phyloP scores from a whole-genome alignment of 2,329 filamentous ascomycete species.

The Verticillium isaacii region DNA sequence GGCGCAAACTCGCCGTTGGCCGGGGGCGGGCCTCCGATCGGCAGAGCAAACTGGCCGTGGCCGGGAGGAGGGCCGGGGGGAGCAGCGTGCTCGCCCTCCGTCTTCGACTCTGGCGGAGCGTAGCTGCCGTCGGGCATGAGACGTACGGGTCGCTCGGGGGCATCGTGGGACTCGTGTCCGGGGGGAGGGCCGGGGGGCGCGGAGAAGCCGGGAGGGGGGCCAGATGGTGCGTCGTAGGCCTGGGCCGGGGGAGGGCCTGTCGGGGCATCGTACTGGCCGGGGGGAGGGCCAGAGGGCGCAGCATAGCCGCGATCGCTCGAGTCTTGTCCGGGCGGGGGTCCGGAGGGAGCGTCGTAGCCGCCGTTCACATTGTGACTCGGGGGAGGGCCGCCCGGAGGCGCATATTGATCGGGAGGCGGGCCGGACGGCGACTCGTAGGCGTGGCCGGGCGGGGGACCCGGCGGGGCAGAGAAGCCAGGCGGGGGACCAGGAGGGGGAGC shows the following conservation, averaged over 20 bases:
- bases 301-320: slow-evolving; percentile 4
- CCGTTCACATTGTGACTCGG: slow-evolving; percentile 3
- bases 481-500: slow-evolving; percentile 22
- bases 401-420: slow-evolving; percentile 14
- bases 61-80: slow-evolving; percentile 15
- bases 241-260: slow-evolving; percentile 22
- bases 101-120: slow-evolving; percentile 17
- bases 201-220: slow-evolving; percentile 18
- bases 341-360: slow-evolving; percentile 18
- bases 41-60: slow-evolving; percentile 23
- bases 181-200: slow-evolving; percentile 19
- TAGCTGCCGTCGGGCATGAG: slow-evolving; percentile 5
- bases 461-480: slow-evolving; percentile 20
- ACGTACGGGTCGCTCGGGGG: slow-evolving; percentile 18
- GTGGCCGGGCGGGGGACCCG: slow-evolving; percentile 15
- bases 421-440: slow-evolving; percentile 21
- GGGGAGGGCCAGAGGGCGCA: slow-evolving; percentile 17
- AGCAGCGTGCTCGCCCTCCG: slow-evolving; percentile 12
- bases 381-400: slow-evolving; percentile 19
- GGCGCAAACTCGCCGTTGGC: slow-evolving; percentile 15
- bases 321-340: slow-evolving; percentile 1
- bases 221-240: slow-evolving; percentile 11
- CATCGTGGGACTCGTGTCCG: neutral
- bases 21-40: slow-evolving; percentile 19
- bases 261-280: slow-evolving; percentile 22